Evolutionary conservation across 2,329 filamentous ascomycete genomes (phyloP).

Genomic region (Escovopsis sp.): DNA sequence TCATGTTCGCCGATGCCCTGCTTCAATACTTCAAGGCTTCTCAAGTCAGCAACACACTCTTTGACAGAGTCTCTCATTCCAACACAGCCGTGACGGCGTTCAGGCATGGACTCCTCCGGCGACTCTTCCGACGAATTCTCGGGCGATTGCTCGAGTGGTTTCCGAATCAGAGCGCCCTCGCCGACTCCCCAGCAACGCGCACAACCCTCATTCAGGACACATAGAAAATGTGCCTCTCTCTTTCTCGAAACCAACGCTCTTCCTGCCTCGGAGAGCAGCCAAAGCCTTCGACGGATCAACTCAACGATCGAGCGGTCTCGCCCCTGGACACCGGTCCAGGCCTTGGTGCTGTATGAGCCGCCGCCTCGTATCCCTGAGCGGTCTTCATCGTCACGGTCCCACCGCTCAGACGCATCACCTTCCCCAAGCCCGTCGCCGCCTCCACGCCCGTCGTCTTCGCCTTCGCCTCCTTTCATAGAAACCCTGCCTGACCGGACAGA

Average conservation of each 20-base stretch:
- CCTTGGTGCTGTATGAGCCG: not conserved
- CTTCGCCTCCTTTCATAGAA: not conserved
- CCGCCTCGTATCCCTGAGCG: not conserved
- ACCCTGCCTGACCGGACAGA: not conserved
- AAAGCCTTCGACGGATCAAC: constrained; percentile 2
- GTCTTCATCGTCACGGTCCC: not conserved
- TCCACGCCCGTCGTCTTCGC: not conserved
- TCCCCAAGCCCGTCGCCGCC: not conserved
- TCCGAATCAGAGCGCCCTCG: too few species aligned
- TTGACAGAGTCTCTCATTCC: too few species aligned
- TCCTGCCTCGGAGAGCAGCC: constrained; percentile 1
- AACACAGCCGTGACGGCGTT: too few species aligned
- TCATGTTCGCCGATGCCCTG: too few species aligned
- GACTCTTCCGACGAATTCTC: too few species aligned
- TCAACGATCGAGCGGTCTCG: constrained; percentile 3
- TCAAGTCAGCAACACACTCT: too few species aligned
- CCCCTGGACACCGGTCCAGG: not conserved
- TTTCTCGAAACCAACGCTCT: not conserved
- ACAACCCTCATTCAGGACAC: not conserved
- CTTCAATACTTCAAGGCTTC: too few species aligned
- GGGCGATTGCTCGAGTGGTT: too few species aligned
- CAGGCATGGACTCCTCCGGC: too few species aligned
- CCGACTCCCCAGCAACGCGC: not conserved
- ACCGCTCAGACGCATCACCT: not conserved
- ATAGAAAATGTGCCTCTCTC: not conserved